phyloP scores from a whole-genome alignment of 2,329 filamentous ascomycete genomes.

The Westerdykella ornata region DNA sequence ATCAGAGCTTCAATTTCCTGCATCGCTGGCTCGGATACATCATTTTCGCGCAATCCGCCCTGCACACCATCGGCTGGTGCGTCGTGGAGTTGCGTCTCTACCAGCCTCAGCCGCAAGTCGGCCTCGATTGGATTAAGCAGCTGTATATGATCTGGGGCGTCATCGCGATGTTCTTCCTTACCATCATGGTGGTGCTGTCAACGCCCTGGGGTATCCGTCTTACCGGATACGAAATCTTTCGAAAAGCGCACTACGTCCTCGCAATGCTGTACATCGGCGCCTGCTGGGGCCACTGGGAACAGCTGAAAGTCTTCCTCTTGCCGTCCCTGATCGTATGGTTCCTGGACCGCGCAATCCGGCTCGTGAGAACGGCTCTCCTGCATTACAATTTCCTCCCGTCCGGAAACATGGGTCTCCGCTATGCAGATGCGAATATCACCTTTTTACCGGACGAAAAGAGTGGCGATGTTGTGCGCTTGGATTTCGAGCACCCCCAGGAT shows the following conservation, averaged over 20 bases:
- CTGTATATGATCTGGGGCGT: slow-evolving; percentile 68
- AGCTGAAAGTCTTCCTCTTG: slow-evolving; percentile 41
- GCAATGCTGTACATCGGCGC: slow-evolving; percentile 69
- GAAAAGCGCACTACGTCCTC: slow-evolving; percentile 65
- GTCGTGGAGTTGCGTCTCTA: slow-evolving; percentile 61
- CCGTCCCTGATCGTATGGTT: slow-evolving; percentile 58
- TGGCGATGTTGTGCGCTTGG: slow-evolving; percentile 52
- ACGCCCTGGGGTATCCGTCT: slow-evolving; percentile 53
- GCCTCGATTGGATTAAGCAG: slow-evolving; percentile 53
- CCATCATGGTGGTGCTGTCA: slow-evolving; percentile 56
- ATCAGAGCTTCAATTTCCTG: slow-evolving; percentile 67
- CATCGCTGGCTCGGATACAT: slow-evolving; percentile 71
- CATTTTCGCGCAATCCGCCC: slow-evolving; percentile 59
- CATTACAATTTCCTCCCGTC: slow-evolving; percentile 44
- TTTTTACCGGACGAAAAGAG: slow-evolving; percentile 34
- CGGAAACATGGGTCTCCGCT: slow-evolving; percentile 26
- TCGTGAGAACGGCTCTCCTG: slow-evolving; percentile 53
- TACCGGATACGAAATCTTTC: slow-evolving; percentile 72
- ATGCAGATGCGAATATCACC: slow-evolving; percentile 20
- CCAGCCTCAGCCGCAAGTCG: slow-evolving; percentile 60
- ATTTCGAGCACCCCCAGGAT: slow-evolving; percentile 56
- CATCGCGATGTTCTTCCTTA: slow-evolving; percentile 59
- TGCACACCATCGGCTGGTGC: slow-evolving; percentile 68
- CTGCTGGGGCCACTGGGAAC: slow-evolving; percentile 67
- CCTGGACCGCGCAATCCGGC: slow-evolving; percentile 55